Evolutionary conservation across 371 early-diverging fungal genomes (phyloP).

Genomic region (Catenaria anguillulae): DNA sequence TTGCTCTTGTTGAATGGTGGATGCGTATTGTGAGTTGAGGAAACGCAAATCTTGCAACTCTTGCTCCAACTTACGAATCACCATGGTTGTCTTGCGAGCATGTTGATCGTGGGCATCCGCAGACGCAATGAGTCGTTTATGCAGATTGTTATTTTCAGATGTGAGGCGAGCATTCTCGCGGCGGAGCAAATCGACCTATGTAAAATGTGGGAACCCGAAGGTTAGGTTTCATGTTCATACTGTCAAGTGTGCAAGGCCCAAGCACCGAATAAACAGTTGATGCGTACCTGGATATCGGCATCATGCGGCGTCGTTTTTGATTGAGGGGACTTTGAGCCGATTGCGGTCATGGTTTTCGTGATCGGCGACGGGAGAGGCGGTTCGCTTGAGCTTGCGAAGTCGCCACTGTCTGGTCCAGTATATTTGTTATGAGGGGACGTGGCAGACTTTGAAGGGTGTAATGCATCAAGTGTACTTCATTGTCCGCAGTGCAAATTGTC

Average conservation of each 20-base stretch:
- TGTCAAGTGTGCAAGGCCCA: too few relatives aligned
- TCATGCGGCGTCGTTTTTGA: too few relatives aligned
- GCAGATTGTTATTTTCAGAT: constrained; percentile 1
- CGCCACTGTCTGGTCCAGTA: too few relatives aligned
- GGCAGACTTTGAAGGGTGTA: too few relatives aligned
- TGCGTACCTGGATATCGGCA: too few relatives aligned
- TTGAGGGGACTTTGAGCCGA: background rate
- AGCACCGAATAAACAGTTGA: too few relatives aligned
- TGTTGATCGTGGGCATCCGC: background rate
- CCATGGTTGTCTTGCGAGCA: constrained; percentile 1
- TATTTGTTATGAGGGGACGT: too few relatives aligned
- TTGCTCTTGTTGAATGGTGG: background rate
- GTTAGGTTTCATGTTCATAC: too few relatives aligned
- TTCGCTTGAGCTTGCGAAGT: too few relatives aligned
- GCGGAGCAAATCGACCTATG: too few relatives aligned
- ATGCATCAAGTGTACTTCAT: too few relatives aligned
- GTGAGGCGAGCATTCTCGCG: background rate
- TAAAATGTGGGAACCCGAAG: too few relatives aligned
- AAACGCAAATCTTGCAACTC: constrained; percentile 1
- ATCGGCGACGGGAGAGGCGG: background rate
- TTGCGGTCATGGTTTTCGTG: background rate
- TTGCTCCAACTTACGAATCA: background rate
- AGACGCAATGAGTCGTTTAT: background rate
- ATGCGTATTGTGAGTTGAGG: background rate
- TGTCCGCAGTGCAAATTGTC: constrained; percentile 54